Base-by-base conservation (phyloP, 2,329 filamentous ascomycete genomes). In the Fusarium verrucosum region DNA sequence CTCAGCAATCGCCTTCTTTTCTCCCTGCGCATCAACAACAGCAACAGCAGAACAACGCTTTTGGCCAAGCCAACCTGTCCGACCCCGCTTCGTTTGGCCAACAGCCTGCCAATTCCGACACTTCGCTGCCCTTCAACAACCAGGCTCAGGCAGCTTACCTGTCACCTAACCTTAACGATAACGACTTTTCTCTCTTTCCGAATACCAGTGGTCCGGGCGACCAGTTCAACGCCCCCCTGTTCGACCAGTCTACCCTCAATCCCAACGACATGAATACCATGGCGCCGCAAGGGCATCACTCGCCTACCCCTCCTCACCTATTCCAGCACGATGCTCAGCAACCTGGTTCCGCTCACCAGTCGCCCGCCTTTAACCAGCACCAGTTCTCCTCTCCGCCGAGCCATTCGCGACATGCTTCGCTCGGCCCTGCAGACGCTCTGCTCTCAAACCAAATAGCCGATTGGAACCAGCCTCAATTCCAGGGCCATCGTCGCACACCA, bases 401-500 rank as follows among this genome's bases (percentile, higher is more conserved):
- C 10, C 85, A 87, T 72, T 86, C 85, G 20, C 80, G 85, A 57
- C 82, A 87, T 73, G 77, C 81, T 23, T 87, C 85, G 5, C 79
- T 88, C 3, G 83, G 83, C 1, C 85, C 85, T 3, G 83, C 86
- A 71, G 82, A 84, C 7, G 85, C 85, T 3, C 75, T 87, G n/a
- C 75, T 85, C 25, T 81, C 80, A 4, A 79, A 77, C n/a, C 84
- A 86, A 65, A 68, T 82, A 43, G 70, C 69, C 50, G 84, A 87
- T 58, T 87, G 85, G 85, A 81, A 69, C 37, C 81, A 82, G 53
- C 77, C 81, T 14, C 83, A 86, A 58, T 97, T 96, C 73, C 89
- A 92, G 67, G 83, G 86, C n/a, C 94, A 97, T 74, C 86, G 93
- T 69, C 87, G 94, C 72, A 89, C 87, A 33, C 91, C 92, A 1